Evolutionary conservation across 345 rosid genomes (phyloP).

Genomic region (Aquilaria sinensis): DNA sequence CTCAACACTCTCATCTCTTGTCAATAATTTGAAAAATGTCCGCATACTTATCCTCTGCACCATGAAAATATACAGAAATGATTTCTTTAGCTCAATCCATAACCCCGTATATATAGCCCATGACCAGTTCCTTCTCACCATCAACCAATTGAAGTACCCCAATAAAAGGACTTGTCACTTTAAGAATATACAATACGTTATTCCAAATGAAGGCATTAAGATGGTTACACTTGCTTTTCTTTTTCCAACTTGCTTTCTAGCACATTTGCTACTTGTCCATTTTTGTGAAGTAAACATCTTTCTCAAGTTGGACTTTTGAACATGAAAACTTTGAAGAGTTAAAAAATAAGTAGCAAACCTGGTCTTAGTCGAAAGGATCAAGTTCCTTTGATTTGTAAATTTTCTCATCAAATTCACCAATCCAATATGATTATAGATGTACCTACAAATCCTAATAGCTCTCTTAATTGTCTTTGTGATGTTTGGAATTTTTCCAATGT

Average conservation of each 20-base stretch:
- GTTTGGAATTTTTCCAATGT: neutral
- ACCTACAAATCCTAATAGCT: neutral
- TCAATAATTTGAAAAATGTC: conserved; percentile 12
- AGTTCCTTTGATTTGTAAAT: neutral
- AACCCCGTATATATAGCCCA: neutral
- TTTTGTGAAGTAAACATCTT: too few relatives aligned
- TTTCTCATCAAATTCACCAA: neutral
- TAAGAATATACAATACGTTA: too few relatives aligned
- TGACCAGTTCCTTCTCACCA: conserved; percentile 6
- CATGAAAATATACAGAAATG: neutral
- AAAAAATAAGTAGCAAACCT: neutral
- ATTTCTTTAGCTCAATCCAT: neutral
- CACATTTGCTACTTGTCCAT: too few relatives aligned
- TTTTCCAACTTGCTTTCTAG: too few relatives aligned
- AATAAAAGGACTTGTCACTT: too few relatives aligned
- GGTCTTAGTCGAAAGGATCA: neutral
- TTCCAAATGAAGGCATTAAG: too few relatives aligned
- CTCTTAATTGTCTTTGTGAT: neutral
- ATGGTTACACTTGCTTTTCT: too few relatives aligned
- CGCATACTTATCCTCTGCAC: neutral
- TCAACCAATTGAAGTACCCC: conserved; percentile 8
- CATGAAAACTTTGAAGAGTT: neutral
- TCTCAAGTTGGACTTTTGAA: too few relatives aligned
- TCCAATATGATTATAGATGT: neutral
- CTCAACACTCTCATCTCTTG: neutral